phyloP scores from a whole-genome alignment of 2,329 filamentous ascomycete genomes.

The Whalleya microplaca region DNA sequence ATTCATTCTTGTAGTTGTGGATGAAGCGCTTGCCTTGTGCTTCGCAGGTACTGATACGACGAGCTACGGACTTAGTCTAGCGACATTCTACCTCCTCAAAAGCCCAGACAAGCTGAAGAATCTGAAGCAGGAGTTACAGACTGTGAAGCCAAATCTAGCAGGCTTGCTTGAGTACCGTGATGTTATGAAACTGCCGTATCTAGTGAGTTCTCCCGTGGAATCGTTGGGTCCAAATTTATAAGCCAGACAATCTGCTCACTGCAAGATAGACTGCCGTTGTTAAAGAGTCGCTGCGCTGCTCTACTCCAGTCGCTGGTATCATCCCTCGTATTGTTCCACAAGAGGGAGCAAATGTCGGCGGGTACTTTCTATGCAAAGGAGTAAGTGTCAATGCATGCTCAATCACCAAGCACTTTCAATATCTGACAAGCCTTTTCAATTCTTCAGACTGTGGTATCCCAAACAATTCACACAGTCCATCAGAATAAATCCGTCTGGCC shows the following conservation, averaged over 20 bases:
- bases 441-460: constrained; percentile 11
- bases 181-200: constrained; percentile 13
- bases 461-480: constrained; percentile 13
- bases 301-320: constrained; percentile 16
- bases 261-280: constrained; percentile 2
- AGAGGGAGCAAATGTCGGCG: constrained; percentile 8
- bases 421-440: too few species aligned
- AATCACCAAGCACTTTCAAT: too few species aligned
- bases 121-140: constrained; percentile 6
- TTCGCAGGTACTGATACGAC: constrained; percentile 20
- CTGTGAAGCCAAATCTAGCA: constrained; percentile 7
- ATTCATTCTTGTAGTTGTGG: background rate
- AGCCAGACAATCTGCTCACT: background rate
- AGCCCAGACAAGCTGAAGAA: constrained; percentile 13
- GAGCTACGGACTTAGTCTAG: constrained; percentile 12
- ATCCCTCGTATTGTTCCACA: constrained; percentile 12
- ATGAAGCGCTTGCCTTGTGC: constrained; percentile 15
- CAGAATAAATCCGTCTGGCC: constrained; percentile 8
- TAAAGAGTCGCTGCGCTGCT: constrained; percentile 12
- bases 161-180: constrained; percentile 12
- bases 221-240: background rate
- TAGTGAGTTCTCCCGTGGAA: constrained; percentile 4
- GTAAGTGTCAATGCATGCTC: background rate
- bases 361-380: constrained; percentile 8
- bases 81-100: constrained; percentile 14